Percentiles rank a stretch among this genome's conserved stretches.
These are phyloP conservation scores for Punctularia strigosozonata DNA, from an alignment of 768 basidiomycete species.

Conservation along the genomic window DNA sequence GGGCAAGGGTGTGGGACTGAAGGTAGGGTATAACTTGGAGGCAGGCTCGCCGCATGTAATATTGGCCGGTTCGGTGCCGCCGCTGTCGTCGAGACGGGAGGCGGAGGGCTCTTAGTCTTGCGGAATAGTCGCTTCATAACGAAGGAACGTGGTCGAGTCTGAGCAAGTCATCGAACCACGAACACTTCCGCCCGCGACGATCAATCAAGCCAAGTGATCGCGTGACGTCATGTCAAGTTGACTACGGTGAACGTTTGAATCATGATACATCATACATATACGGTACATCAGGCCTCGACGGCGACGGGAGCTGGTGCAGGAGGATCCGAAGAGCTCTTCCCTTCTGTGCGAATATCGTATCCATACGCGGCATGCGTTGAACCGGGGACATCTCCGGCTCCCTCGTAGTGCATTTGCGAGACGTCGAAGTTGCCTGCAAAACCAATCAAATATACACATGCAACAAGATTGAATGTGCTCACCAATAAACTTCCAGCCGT, in stretches of 20 bases:
- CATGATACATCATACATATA: background rate
- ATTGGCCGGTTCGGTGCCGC: constrained; percentile 6
- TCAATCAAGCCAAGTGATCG: background rate
- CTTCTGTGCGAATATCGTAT: constrained; percentile 60
- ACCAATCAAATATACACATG: constrained; percentile 5
- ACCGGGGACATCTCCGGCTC: constrained; percentile 58
- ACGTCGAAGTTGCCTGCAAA: constrained; percentile 83
- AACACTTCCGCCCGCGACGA: no score
- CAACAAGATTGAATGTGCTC: constrained; percentile 11
- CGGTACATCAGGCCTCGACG: constrained; percentile 10
- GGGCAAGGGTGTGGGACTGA: constrained; percentile 69
- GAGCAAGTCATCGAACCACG: background rate
- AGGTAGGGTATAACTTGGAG: constrained; percentile 53
- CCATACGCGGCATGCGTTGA: constrained; percentile 63
- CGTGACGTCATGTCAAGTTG: background rate
- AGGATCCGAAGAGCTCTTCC: constrained; percentile 40
- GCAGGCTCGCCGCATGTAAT: constrained; percentile 25
- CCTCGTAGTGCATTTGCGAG: constrained; percentile 84
- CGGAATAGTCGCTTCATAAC: constrained; percentile 22
- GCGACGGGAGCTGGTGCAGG: constrained; percentile 18
- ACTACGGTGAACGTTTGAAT: background rate
- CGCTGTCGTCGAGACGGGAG: constrained; percentile 1
- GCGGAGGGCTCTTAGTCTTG: constrained; percentile 8
- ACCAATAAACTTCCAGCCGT: constrained; percentile 97
- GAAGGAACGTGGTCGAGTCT: background rate